Percentiles rank a stretch among this genome's conserved stretches.
These are phyloP conservation scores for Acer negundo DNA, from an alignment of 345 rosid species.

Conservation along the genomic window DNA sequence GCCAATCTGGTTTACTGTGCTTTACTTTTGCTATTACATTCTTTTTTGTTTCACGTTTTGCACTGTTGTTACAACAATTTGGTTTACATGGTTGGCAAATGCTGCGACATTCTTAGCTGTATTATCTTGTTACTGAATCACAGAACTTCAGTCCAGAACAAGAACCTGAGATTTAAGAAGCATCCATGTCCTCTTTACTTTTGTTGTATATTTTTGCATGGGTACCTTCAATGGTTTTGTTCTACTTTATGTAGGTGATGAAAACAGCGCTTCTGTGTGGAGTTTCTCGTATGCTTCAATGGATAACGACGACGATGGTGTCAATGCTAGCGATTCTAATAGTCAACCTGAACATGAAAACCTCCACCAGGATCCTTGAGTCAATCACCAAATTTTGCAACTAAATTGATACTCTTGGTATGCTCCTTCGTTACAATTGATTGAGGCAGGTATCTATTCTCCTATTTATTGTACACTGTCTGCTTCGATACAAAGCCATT, in stretches of 20 bases:
- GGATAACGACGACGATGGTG: conserved; percentile 23
- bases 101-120: neutral
- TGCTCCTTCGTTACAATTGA: neutral
- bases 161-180: neutral
- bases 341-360: conserved; percentile 14
- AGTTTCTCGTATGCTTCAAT: conserved; percentile 52
- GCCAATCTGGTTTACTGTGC: neutral
- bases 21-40: neutral
- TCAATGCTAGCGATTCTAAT: conserved; percentile 22
- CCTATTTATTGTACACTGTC: neutral
- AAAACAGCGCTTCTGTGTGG: conserved; percentile 84
- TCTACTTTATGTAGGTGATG: conserved; percentile 37
- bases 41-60: neutral
- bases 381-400: neutral
- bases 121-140: neutral
- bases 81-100: neutral
- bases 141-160: neutral
- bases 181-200: neutral
- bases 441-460: neutral
- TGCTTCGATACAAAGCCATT: no score
- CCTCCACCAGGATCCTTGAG: neutral
- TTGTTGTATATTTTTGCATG: neutral
- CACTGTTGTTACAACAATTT: neutral
- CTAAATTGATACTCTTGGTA: neutral
- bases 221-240: neutral